Evolutionary conservation across 345 rosid genomes (phyloP).

Genomic region (Sapria himalayana): DNA sequence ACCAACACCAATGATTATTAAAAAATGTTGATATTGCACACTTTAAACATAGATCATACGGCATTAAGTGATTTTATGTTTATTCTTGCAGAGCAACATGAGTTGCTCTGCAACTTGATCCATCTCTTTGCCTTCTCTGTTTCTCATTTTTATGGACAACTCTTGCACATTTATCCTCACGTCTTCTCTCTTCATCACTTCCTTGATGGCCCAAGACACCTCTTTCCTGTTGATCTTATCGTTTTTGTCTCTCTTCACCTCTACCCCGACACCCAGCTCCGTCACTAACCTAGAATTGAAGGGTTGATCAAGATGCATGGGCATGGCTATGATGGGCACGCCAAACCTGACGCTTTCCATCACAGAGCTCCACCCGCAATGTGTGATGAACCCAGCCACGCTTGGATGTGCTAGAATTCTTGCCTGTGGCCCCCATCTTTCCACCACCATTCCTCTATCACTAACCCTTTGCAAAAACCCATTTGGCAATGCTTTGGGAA

Average conservation of each 20-base stretch:
- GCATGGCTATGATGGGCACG: conserved; percentile 18
- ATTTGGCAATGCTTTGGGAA: conserved; percentile 11
- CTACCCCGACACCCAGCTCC: conserved; percentile 26
- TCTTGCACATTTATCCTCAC: conserved; percentile 14
- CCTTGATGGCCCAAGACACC: conserved; percentile 14
- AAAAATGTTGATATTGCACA: too few species aligned
- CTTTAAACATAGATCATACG: too few species aligned
- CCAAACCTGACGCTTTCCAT: conserved; percentile 18
- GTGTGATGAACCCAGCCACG: conserved; percentile 19
- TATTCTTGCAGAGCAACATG: conserved; percentile 4
- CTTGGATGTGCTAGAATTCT: conserved; percentile 10
- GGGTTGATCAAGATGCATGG: conserved; percentile 18
- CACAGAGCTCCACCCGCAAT: conserved; percentile 24
- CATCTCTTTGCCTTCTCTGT: conserved; percentile 11
- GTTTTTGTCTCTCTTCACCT: conserved; percentile 8
- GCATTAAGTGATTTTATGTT: too few species aligned
- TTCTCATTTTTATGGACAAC: conserved; percentile 6
- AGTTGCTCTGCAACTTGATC: conserved; percentile 10
- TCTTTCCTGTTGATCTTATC: conserved; percentile 9
- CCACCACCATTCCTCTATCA: conserved; percentile 11
- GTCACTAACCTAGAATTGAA: conserved; percentile 13
- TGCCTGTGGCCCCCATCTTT: conserved; percentile 20
- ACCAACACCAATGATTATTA: too few species aligned
- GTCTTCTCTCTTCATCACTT: conserved; percentile 11
- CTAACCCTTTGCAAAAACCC: conserved; percentile 14